Evolutionary conservation across 495 filamentous ascomycete species (phyloP).

Genomic region (Neurospora intermedia): DNA sequence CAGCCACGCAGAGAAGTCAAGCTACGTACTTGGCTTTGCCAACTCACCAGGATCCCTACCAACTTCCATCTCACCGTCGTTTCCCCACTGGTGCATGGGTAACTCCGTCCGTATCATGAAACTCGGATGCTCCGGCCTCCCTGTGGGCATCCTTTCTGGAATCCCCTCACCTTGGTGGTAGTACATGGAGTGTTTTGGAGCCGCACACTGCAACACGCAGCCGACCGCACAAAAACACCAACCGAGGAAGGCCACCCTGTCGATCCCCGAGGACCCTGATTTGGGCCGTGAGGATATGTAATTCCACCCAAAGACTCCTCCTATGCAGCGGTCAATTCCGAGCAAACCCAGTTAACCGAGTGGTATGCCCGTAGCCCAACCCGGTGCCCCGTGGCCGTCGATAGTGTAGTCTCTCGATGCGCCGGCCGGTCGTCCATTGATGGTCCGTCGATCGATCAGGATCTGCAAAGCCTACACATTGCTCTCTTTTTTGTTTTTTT

Average conservation of each 20-base stretch:
- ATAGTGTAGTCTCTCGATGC: too few relatives aligned
- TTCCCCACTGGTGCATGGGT: neutral
- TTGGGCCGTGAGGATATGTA: neutral
- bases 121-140: neutral
- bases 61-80: neutral
- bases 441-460: neutral
- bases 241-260: neutral
- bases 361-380: too few relatives aligned
- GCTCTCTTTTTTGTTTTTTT: neutral
- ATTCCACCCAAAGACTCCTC: too few relatives aligned
- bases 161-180: neutral
- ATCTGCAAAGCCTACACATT: neutral
- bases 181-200: neutral
- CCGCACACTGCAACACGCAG: neutral
- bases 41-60: neutral
- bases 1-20: neutral
- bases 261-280: neutral
- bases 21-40: neutral
- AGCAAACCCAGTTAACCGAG: too few relatives aligned
- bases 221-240: neutral
- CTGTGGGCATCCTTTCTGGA: neutral
- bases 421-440: neutral
- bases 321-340: too few relatives aligned
- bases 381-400: too few relatives aligned
- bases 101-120: neutral